Conservation (phyloP, 441 rosid genomes). For the Raphanus hybrid region DNA sequence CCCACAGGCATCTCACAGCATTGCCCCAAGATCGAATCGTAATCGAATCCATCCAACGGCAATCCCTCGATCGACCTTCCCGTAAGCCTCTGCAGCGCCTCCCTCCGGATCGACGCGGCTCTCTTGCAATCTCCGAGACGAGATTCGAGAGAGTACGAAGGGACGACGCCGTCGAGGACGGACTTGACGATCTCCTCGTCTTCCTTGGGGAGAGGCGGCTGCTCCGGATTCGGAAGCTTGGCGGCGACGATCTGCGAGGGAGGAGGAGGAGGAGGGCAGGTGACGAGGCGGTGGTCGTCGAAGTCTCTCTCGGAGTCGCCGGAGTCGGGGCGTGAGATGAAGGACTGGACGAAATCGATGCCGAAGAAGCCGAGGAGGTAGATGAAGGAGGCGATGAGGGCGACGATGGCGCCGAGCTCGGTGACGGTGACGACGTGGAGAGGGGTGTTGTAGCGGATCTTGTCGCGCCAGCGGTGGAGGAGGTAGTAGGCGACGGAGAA, state of each 20-base stretch:
- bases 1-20: slow-evolving; percentile 99
- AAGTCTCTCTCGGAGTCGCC: slow-evolving; percentile 34
- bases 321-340: slow-evolving; percentile 58
- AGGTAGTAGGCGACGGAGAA: slow-evolving; percentile 82
- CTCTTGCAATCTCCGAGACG: slow-evolving; percentile 80
- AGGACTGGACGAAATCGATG: slow-evolving; percentile 84
- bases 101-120: slow-evolving; percentile 75
- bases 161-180: slow-evolving; percentile 57
- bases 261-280: slow-evolving; percentile 37
- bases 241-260: slow-evolving; percentile 18
- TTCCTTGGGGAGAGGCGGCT: slow-evolving; percentile 48
- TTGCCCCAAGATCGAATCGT: slow-evolving; percentile 77
- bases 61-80: slow-evolving; percentile 74
- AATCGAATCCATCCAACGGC: slow-evolving; percentile 85
- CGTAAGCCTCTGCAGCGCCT: slow-evolving; percentile 72
- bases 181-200: slow-evolving; percentile 79
- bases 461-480: slow-evolving; percentile 85
- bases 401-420: slow-evolving; percentile 71
- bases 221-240: slow-evolving; percentile 27
- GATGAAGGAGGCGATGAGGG: slow-evolving; percentile 76
- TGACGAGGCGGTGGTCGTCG: slow-evolving; percentile 38
- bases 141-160: slow-evolving; percentile 72
- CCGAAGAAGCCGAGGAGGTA: slow-evolving; percentile 88
- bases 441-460: slow-evolving; percentile 81
- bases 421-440: slow-evolving; percentile 78